Evolutionary conservation across 2,329 filamentous ascomycete genomes (phyloP), one percentile per base, ranked within the genome.

Genomic region (Macrophomina tecta): DNA sequence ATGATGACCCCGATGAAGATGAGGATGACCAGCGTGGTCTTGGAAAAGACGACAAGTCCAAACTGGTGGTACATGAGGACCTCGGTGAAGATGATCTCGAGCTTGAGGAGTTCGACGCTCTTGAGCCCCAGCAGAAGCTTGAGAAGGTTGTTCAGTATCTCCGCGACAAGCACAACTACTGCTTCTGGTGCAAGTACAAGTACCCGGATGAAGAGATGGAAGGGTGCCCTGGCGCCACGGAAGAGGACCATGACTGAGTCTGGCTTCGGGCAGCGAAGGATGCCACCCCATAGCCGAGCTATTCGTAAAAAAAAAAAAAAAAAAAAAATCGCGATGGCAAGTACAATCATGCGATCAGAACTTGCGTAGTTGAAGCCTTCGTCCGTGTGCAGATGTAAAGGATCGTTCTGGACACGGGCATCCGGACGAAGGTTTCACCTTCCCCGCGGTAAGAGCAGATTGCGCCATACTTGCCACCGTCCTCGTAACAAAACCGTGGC

Each of bases 111-210:
- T 97, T 97, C 73, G 89, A 93, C 73, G 86, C 85, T 1, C 81
- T 94, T 52, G 86, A 89, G 28, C 82, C 88, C 1, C 81, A 81
- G 1, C 90, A 96, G 72, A 87, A 88, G 70, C 79, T 98, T 69
- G 80, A 82, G 8, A 87, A 83, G 71, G 78, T 96, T 14, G 85
- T 97, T 9, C 77, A 81, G 18, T 89, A 91, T 78, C 78, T 99
- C 64, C 86, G 95, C 45, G 82, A 88, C 58, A 86, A 86, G 74
- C 87, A 93, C 74, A 80, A 84, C 52, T 99, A 99, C 76, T 99
- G 95, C 81, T 97, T 97, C 76, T 99, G 94, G 91, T 99, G 95
- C 80, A 98, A 97, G 77, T 91, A 86, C 78, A 83, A 83, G 63
- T 99, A 97, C 76, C 86, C 89, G 0, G 89, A 93, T 73, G 82